These are phyloP conservation scores for Talaromyces marneffei DNA, from an alignment of 2,329 filamentous ascomycete species.

Conservation along the genomic window DNA sequence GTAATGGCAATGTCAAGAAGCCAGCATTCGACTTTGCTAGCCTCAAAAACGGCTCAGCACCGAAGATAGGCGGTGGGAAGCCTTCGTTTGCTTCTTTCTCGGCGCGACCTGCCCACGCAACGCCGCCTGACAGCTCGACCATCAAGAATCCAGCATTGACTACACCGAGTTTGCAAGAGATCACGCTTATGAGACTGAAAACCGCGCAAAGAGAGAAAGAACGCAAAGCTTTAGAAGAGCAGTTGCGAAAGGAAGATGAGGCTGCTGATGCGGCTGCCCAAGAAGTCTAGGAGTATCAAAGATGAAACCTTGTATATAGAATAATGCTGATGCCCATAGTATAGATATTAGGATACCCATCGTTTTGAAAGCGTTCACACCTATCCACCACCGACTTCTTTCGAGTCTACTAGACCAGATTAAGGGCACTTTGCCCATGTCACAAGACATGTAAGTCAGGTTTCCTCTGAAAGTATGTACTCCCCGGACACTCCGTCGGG, in stretches of 20 bases:
- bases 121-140: not conserved
- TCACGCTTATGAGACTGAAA: constrained; percentile 52
- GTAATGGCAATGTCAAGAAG: constrained; percentile 21
- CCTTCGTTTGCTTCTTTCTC: constrained; percentile 13
- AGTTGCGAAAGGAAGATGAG: constrained; percentile 47
- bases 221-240: constrained; percentile 48
- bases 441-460: not conserved
- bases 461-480: not conserved
- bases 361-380: not conserved
- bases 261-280: constrained; percentile 32
- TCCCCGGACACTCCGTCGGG: not conserved
- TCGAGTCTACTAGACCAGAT: not conserved
- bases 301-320: not conserved
- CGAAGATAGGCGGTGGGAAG: constrained; percentile 15
- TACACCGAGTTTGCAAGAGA: constrained; percentile 39
- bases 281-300: not conserved
- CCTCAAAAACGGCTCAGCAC: constrained; percentile 22
- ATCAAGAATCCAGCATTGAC: constrained; percentile 20
- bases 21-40: constrained; percentile 31
- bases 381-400: not conserved
- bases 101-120: not conserved
- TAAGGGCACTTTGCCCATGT: not conserved
- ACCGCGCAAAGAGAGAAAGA: constrained; percentile 53
- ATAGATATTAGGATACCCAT: constrained; percentile 8
- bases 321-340: not conserved